These are phyloP conservation scores for Epithemia pelagica DNA, from an alignment of 108 stramenopile genomes.

Conservation along the genomic window DNA sequence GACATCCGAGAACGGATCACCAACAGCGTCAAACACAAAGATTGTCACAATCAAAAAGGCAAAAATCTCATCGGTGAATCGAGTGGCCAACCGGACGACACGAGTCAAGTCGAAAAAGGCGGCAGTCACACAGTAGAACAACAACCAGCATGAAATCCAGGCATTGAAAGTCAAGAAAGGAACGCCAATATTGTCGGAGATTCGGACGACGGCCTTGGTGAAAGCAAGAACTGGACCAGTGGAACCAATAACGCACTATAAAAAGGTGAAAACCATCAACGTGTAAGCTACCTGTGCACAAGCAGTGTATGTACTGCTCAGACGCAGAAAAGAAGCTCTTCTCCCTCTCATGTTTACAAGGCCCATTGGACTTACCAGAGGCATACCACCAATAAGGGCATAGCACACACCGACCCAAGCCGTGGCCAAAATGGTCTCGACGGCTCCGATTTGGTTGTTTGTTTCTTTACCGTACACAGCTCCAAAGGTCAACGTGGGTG, in stretches of 20 bases:
- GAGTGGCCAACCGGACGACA: constrained; percentile 26
- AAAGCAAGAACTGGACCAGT: constrained; percentile 49
- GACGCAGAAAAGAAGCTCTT: neutral
- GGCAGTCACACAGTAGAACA: constrained; percentile 34
- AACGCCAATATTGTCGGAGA: constrained; percentile 30
- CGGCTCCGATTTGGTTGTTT: constrained; percentile 20
- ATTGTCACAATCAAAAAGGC: constrained; percentile 31
- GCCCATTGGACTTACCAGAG: constrained; percentile 3
- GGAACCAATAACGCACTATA: constrained; percentile 28
- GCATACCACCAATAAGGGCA: constrained; percentile 33
- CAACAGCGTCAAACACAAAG: constrained; percentile 41
- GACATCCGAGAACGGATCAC: constrained; percentile 27
- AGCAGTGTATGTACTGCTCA: constrained; percentile 3
- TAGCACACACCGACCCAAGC: constrained; percentile 37
- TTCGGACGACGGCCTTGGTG: constrained; percentile 22
- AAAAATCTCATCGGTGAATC: constrained; percentile 46
- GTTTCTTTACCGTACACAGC: constrained; percentile 20
- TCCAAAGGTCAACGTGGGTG: constrained; percentile 35
- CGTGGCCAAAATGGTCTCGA: constrained; percentile 40
- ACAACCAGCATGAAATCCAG: constrained; percentile 17
- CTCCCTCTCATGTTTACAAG: too few relatives aligned
- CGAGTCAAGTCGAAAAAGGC: constrained; percentile 36
- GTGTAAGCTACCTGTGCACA: constrained; percentile 17
- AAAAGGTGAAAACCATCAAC: too few relatives aligned
- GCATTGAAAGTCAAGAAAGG: constrained; percentile 35